Percentiles rank a stretch among this genome's conserved stretches.
phyloP scores from a whole-genome alignment of 129 eudicot species.

The Flaveria bidentis region DNA sequence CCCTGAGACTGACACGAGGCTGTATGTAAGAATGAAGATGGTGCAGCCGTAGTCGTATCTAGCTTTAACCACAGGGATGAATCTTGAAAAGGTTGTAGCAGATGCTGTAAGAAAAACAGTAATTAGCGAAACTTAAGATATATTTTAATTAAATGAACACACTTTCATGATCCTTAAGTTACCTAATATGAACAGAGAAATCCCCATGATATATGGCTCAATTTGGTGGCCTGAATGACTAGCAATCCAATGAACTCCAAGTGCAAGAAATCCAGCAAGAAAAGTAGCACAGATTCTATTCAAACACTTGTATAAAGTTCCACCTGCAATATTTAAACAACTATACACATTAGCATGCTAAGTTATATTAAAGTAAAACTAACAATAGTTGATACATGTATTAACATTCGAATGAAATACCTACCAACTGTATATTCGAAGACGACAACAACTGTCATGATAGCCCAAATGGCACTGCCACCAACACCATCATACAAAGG shows the following conservation, averaged over 20 bases:
- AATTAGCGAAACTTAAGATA: not conserved
- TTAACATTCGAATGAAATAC: not conserved
- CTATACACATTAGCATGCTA: not conserved
- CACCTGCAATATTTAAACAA: constrained; percentile 39
- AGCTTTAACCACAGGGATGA: constrained; percentile 71
- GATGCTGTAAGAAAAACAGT: constrained; percentile 44
- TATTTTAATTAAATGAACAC: not conserved
- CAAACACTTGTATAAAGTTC: constrained; percentile 61
- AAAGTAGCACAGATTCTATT: constrained; percentile 56
- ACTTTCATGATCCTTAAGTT: not conserved
- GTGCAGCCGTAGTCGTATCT: constrained; percentile 73
- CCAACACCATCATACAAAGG: constrained; percentile 68
- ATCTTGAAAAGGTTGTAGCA: constrained; percentile 63
- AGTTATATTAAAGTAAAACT: not conserved
- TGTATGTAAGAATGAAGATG: constrained; percentile 79
- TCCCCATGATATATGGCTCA: constrained; percentile 56
- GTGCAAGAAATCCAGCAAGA: constrained; percentile 67
- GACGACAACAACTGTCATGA: constrained; percentile 74
- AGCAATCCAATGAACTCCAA: constrained; percentile 75
- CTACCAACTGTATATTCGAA: constrained; percentile 71
- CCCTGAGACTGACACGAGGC: constrained; percentile 72
- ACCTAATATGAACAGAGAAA: constrained; percentile 71
- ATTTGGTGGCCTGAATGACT: constrained; percentile 46
- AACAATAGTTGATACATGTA: not conserved
- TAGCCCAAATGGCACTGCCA: constrained; percentile 76